Evolutionary conservation across 2,329 filamentous ascomycete genomes (phyloP), one percentile per base, ranked within the genome.

Genomic region (Aspergillus fijiensis): DNA sequence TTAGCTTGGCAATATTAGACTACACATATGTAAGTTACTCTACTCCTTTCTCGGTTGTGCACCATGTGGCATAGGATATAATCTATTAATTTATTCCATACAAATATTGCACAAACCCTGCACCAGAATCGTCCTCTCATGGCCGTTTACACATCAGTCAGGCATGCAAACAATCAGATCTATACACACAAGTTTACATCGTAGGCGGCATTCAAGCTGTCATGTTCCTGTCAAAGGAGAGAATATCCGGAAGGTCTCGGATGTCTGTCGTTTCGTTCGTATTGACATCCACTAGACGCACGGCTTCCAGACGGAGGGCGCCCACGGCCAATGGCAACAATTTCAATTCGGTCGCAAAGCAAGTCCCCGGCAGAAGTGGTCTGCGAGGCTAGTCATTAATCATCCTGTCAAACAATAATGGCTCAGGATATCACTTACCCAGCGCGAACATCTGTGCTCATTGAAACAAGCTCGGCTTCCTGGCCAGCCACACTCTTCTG

Each of bases 361-460:
- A 87, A 4, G 82, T 82, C 9, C 81, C 80, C 14, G 85, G 78
- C 29, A 79, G 73, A 27, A 87, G 73, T 60, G 83, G 82, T 3
- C 83, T 85, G 55, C 35, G 49, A 23, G 9, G 54, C 11, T 33
- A 39, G 12, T 57, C 49, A 33, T 53, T 52, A 29, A 59, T 23
- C 47, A 53, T 47, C 63, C 42, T 57, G 56, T 12, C n/a, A 51
- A 51, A 52, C 21, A 25, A 27, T n/a, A 29, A 51, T 48, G 33
- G 14, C 23, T n/a, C 54, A 51, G 31, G 6, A 45, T 11, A 16
- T 19, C 33, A 76, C 82, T 73, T 70, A 85, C 83, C 84, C 85
- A 55, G 87, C 77, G 29, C 82, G 77, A 23, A 87, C 75, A 67
- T 87, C 85, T 0, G 84, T 82, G 50, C 81, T 86, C 59, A 87